A percentile compares a stretch with the other conserved stretches of the same genome.
phyloP scores from a whole-genome alignment of 768 basidiomycete genomes.

The Panaeolus cyanescens region DNA sequence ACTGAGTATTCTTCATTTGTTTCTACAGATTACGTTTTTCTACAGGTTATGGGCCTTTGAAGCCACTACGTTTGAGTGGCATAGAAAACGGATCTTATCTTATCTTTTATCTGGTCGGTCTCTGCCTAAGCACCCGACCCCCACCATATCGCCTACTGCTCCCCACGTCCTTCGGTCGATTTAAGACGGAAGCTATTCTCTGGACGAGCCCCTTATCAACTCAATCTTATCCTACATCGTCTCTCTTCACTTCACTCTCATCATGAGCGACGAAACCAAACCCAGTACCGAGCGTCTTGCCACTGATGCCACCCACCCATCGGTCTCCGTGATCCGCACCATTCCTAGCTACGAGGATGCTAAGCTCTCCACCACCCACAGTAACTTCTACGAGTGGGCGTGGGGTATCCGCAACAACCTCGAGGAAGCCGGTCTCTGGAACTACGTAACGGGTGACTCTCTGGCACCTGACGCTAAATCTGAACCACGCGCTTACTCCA shows the following conservation, averaged over 20 bases:
- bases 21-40: not conserved
- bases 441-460: not conserved
- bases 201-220: too few species aligned
- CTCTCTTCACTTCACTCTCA: not conserved
- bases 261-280: not conserved
- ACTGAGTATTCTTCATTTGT: not conserved
- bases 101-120: not conserved
- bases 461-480: not conserved
- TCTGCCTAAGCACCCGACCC: not conserved
- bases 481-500: not conserved
- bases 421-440: not conserved
- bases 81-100: not conserved
- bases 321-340: not conserved
- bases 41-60: slow-evolving; percentile 1
- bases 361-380: not conserved
- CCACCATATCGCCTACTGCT: not conserved
- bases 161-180: too few species aligned
- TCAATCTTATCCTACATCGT: too few species aligned
- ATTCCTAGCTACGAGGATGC: not conserved
- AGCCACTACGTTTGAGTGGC: not conserved
- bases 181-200: too few species aligned
- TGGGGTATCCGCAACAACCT: not conserved
- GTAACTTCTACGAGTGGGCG: not conserved
- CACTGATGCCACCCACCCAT: not conserved
- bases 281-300: not conserved